Evolutionary conservation across 371 early-diverging fungal species (phyloP), one percentile per base, ranked within the genome.

Genomic region (Capniomyces stellatus): DNA sequence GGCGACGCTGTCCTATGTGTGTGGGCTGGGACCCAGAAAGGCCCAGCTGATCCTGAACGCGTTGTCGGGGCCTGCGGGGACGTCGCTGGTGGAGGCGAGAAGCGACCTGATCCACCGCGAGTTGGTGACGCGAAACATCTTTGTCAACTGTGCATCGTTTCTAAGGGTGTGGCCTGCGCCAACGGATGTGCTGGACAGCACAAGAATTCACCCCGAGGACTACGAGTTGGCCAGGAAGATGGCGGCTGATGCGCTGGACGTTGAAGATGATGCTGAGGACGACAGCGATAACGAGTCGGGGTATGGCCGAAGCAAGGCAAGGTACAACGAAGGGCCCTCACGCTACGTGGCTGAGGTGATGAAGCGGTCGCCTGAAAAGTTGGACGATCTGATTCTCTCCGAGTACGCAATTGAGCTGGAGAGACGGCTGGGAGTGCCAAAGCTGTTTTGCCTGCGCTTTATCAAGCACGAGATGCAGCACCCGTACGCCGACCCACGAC

Each of bases 21-120:
- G 86, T 60, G 98, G 98, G 2, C 73, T 98, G 44, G 98, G 98
- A 8, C 90, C 93, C 25, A 76, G 97, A 58, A 98, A 98, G 67
- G 91, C 91, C 0, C 75, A 77, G 30, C 75, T 66, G 44, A 64
- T 87, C 15, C 54, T 85, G 25, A 46, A 39, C 15, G 74, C 77
- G 52, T 74, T 71, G 25, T 64, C 79, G 28, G 73, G 75, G 54
- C 58, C 66, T 0, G 59, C 57, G 2, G 52, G 43, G 27, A 60
- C 51, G 13, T 29, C 51, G 10, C n/a, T 24, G 46, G 65, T 82
- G 0, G 77, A 78, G 54, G 69, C 71, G 31, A 76, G 95, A 58
- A 65, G 77, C 42, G 83, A 83, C 2, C 75, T 93, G 13, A 74
- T 94, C 3, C 58, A 72, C 25, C 71, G 82, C 24, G 68, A 74